Conservation (phyloP, 805 yeast species). For the Phaffomyces opuntiae region DNA sequence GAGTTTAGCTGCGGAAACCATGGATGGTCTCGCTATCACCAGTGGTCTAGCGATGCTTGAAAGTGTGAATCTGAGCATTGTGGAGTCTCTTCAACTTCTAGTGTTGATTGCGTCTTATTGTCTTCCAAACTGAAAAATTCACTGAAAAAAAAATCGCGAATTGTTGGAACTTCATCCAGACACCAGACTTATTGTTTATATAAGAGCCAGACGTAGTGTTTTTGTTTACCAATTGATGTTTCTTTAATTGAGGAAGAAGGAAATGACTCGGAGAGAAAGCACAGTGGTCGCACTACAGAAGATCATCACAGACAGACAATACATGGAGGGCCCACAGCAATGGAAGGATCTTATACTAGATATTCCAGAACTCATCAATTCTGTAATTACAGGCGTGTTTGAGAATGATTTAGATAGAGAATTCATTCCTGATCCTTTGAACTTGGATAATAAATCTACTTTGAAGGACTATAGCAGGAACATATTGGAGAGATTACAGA, state of each 20-base stretch:
- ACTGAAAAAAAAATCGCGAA: background rate
- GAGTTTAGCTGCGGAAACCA: no score
- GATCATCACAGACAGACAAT: background rate
- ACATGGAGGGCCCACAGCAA: background rate
- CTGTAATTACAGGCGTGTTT: conserved; percentile 7
- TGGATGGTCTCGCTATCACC: background rate
- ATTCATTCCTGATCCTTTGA: conserved; percentile 9
- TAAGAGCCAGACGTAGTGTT: no score
- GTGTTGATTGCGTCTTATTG: background rate
- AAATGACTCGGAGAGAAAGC: background rate
- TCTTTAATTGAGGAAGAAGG: no score
- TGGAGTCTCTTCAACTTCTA: background rate
- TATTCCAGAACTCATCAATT: conserved; percentile 8
- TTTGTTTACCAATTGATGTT: no score
- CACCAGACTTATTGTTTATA: background rate
- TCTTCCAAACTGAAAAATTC: conserved; percentile 2
- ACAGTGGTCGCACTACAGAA: background rate
- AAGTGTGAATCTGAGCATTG: conserved; percentile 3
- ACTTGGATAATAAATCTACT: conserved; percentile 1
- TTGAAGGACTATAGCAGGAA: conserved; percentile 6
- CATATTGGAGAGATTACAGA: conserved; percentile 6
- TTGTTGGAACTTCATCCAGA: background rate
- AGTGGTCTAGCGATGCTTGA: background rate
- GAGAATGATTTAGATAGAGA: background rate
- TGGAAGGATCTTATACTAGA: conserved; percentile 7